These are phyloP conservation scores for Marasmius sp. DNA, from an alignment of 1,284 basidiomycete genomes.

Conservation along the genomic window DNA sequence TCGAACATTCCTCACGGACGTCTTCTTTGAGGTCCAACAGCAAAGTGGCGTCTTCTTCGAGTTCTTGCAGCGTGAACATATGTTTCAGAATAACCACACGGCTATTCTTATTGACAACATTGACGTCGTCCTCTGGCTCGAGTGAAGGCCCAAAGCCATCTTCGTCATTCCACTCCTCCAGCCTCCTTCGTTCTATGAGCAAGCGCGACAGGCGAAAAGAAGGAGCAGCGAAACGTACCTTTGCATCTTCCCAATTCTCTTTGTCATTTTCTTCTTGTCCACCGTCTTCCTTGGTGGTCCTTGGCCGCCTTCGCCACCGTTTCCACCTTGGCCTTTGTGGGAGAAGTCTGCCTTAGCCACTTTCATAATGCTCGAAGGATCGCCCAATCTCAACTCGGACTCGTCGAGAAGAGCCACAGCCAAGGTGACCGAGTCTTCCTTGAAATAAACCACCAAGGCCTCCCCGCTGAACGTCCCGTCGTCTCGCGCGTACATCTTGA, in stretches of 20 bases:
- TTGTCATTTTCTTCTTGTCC: constrained; percentile 80
- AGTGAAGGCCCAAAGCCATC: constrained; percentile 77
- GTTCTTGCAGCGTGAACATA: constrained; percentile 91
- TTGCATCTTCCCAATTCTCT: constrained; percentile 86
- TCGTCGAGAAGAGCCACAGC: constrained; percentile 91
- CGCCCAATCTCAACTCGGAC: constrained; percentile 86
- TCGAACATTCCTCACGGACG: constrained; percentile 91
- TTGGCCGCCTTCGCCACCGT: constrained; percentile 23
- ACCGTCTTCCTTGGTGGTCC: constrained; percentile 64
- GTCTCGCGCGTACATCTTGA: constrained; percentile 92
- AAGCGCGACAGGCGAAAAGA: constrained; percentile 1
- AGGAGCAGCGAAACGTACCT: constrained; percentile 52
- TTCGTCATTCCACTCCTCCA: constrained; percentile 85
- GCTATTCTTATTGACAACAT: constrained; percentile 53
- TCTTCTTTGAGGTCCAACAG: constrained; percentile 95
- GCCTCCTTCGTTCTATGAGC: constrained; percentile 50
- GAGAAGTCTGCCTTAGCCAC: constrained; percentile 87
- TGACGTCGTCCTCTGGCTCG: constrained; percentile 50
- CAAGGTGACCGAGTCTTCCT: constrained; percentile 90
- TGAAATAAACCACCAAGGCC: constrained; percentile 95
- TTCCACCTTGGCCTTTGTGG: constrained; percentile 50
- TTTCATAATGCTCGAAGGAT: constrained; percentile 71
- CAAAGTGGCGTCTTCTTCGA: constrained; percentile 86
- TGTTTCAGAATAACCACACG: constrained; percentile 90
- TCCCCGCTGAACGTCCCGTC: constrained; percentile 94